phyloP scores from a whole-genome alignment of 495 filamentous ascomycete genomes.

The Gamarada debralockiae region DNA sequence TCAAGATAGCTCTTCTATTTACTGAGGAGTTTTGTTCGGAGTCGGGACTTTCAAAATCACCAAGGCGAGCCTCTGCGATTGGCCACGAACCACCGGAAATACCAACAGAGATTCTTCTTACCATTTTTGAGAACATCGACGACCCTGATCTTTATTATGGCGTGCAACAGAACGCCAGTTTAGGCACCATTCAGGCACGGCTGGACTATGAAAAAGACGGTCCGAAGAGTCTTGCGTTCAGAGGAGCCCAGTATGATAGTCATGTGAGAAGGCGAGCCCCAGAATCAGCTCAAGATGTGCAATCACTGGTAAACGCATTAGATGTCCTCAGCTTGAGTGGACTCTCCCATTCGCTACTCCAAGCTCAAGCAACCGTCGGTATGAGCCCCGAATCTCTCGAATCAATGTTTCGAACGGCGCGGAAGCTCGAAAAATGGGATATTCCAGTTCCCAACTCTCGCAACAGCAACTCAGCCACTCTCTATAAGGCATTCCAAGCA shows the following conservation, averaged over 20 bases:
- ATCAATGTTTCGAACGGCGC: constrained; percentile 74
- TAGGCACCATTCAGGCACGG: constrained; percentile 71
- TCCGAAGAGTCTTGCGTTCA: constrained; percentile 82
- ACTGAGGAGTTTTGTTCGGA: constrained; percentile 66
- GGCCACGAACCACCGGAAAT: constrained; percentile 32
- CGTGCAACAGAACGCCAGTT: constrained; percentile 71
- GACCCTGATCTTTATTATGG: constrained; percentile 97
- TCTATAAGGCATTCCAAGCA: constrained; percentile 77
- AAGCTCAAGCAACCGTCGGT: constrained; percentile 53
- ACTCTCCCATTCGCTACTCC: constrained; percentile 66
- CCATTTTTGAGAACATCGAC: constrained; percentile 85
- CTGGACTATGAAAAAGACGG: constrained; percentile 92
- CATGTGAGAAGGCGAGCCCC: constrained; percentile 55
- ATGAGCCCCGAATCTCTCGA: constrained; percentile 54
- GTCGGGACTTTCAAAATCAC: constrained; percentile 35
- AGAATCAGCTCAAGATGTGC: constrained; percentile 37
- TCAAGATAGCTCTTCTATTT: constrained; percentile 80
- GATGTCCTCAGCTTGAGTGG: constrained; percentile 66
- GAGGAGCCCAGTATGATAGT: constrained; percentile 88
- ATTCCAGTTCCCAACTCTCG: constrained; percentile 65
- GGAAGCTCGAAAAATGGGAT: constrained; percentile 90
- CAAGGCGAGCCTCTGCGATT: constrained; percentile 62
- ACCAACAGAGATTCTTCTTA: constrained; percentile 64
- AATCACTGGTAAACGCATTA: constrained; percentile 57
- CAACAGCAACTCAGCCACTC: constrained; percentile 57